phyloP scores from a whole-genome alignment of 176 grass and related monocot genomes.

The Cenchrus americanus region DNA sequence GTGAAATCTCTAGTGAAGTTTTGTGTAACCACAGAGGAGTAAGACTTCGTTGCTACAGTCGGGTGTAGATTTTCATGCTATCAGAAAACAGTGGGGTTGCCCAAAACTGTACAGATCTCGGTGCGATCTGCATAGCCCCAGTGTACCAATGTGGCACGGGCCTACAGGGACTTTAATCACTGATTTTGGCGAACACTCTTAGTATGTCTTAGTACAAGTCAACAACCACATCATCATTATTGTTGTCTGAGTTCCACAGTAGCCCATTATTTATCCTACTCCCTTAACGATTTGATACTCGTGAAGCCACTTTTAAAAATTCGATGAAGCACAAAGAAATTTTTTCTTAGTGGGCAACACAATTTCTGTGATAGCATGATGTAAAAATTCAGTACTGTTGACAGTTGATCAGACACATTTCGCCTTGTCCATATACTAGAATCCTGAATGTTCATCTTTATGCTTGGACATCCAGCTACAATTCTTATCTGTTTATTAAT shows the following conservation, averaged over 20 bases:
- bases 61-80: neutral
- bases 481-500: constrained; percentile 29
- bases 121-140: neutral
- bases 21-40: neutral
- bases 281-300: neutral
- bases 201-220: neutral
- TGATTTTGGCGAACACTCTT: neutral
- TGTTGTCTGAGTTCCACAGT: neutral
- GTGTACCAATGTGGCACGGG: neutral
- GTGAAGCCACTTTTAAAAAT: neutral
- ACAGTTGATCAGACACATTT: constrained; percentile 1
- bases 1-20: neutral
- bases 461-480: neutral
- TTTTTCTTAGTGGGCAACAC: neutral
- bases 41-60: neutral
- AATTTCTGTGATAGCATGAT: neutral
- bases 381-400: constrained; percentile 1
- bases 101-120: neutral
- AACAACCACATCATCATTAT: neutral
- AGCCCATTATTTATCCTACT: neutral
- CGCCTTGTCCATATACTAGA: neutral
- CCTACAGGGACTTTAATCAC: neutral
- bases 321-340: neutral
- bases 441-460: constrained; percentile 11
- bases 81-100: neutral